Base-by-base conservation (phyloP, 2,329 filamentous ascomycete genomes). In the Sporothrix luriei region DNA sequence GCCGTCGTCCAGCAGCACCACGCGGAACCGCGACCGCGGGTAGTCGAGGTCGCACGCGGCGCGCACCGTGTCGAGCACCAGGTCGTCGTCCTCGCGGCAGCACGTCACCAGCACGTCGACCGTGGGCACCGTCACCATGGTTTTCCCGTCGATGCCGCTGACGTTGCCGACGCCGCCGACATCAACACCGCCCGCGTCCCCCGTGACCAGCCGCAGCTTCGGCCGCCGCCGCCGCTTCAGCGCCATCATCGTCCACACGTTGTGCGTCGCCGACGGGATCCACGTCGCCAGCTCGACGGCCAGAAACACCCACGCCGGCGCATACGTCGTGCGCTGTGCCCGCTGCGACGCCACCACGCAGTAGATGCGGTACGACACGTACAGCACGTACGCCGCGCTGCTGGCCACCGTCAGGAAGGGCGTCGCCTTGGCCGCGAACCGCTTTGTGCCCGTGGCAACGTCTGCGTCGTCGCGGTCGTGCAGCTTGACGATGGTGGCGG, bases 51-150 rank as follows among this genome's bases (percentile, higher is more conserved):
- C 79, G 73, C 83, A 85, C 1, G 86, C 84, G 6, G 82, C 86
- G 19, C 81, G 80, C 19, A 84, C 80, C 1, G 86, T 88, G 72
- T 88, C 85, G 66, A 88, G 76, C 2, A 88, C 82, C 4, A 88
- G 76, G 14, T 86, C 84, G 46, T 83, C 79, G 1, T 85, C 82
- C 74, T 88, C 86, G 16, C 83, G 83, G 70, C 86, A 88, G 77
- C 84, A 87, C 2, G 86, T 85, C 4, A 88, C 75, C 55, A 88
- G 81, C 2, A 86, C 80, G 72, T 88, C 86, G 3, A 88, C 84
- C 1, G 84, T 84, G 0, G 87, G 84, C 3, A 83, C 80, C 4
- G 26, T n/a, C 3, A 83, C 5, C 5, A 33, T 33, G 29, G 4
- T 33, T 6, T 6, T 6, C 29, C 7, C 29, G 29, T 33, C 29